Evolutionary conservation across 1,284 basidiomycete genomes (phyloP).

Genomic region (Meira nashicola): DNA sequence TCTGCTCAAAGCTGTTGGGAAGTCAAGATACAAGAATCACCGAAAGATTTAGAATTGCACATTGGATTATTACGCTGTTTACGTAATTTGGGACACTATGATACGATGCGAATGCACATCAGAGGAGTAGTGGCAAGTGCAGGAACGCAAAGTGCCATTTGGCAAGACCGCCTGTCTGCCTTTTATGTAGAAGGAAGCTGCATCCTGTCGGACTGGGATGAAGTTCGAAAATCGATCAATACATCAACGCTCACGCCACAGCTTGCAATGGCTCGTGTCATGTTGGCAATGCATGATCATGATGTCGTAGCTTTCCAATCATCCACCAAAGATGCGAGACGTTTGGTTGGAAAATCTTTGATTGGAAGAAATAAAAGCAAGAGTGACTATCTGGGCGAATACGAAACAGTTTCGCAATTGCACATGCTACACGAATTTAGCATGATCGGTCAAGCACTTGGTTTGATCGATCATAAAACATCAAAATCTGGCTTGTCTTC

Average conservation of each 20-base stretch:
- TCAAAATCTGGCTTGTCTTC: neutral
- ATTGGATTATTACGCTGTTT: slow-evolving; percentile 85
- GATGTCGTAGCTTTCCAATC: slow-evolving; percentile 25
- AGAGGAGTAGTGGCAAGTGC: slow-evolving; percentile 70
- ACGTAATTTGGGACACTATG: slow-evolving; percentile 92
- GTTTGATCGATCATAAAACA: slow-evolving; percentile 12
- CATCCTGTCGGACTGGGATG: slow-evolving; percentile 90
- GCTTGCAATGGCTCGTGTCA: slow-evolving; percentile 72
- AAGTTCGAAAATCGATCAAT: slow-evolving; percentile 24
- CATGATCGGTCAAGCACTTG: slow-evolving; percentile 55
- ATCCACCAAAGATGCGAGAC: slow-evolving; percentile 66
- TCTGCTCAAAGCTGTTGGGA: slow-evolving; percentile 99
- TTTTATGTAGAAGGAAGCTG: slow-evolving; percentile 92
- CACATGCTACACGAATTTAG: slow-evolving; percentile 86
- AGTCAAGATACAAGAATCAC: slow-evolving; percentile 83
- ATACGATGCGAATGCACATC: slow-evolving; percentile 92
- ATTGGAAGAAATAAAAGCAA: slow-evolving; percentile 64
- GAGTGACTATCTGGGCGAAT: slow-evolving; percentile 71
- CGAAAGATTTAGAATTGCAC: slow-evolving; percentile 82
- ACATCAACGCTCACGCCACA: slow-evolving; percentile 56
- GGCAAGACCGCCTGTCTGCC: slow-evolving; percentile 71
- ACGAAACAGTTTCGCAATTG: slow-evolving; percentile 79
- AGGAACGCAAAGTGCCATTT: slow-evolving; percentile 55
- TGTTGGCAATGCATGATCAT: slow-evolving; percentile 71
- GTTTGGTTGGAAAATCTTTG: slow-evolving; percentile 73